Evolutionary conservation across 805 yeast species (phyloP), one percentile per base, ranked within the genome.

Genomic region (Suhomyces vadensis): DNA sequence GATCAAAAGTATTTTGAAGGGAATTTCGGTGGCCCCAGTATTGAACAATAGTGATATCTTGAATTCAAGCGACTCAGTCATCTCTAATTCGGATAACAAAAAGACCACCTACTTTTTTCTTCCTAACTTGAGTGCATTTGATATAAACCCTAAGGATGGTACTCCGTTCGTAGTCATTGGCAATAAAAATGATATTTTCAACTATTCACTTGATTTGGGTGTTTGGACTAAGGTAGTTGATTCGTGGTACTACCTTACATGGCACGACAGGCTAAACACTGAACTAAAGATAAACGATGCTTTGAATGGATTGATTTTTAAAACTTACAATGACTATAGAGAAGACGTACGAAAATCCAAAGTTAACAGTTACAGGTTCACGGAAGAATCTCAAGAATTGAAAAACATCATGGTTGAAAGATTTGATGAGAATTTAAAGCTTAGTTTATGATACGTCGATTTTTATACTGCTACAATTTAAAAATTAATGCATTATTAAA

Each of bases 1-100:
- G 8, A 45, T 71, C 21, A 55, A 57, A 23, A 65, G 63, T 2
- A 41, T 76, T 0, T 47, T 78, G 26, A 59, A 59, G 24, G 74
- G 73, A 1, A 65, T 79, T 1, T 76, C 85, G 1, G 48, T 83
- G 20, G 79, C 87, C 0, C 74, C 83, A 0, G 64, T 81, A 2
- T 53, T 82, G 43, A 79, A 79, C 55, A 55, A 56, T 23, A 48
- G 56, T 8, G 53, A 51, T 19, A 38, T 62, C 3, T 38, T 26
- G 4, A 22, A 11, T 7, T 20, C 33, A 29, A 29, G 33, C 11
- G 33, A 29, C 33, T 8, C 14, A 20, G 33, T 29, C 6, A 14
- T 10, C 33, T 16, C 33, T 1, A 27, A 20, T 5, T 19, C 42
- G 11, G 21, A 21, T 16, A 35, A 14, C 10, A 42, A 43, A 9